Base-by-base conservation (phyloP, 1,284 basidiomycete species). In the Retiboletus flavoniger region DNA sequence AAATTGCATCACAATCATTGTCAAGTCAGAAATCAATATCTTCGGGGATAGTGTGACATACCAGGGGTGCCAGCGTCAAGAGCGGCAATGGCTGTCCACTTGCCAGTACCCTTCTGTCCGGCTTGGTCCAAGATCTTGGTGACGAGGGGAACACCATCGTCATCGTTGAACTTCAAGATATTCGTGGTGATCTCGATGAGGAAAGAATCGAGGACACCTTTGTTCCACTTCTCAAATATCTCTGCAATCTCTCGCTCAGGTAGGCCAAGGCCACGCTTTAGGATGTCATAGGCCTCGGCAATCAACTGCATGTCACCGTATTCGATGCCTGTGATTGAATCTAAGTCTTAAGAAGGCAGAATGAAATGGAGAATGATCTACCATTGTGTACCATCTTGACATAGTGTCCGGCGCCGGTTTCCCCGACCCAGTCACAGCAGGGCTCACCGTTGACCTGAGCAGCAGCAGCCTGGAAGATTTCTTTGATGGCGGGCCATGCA, bases 301-400 rank as follows among this genome's bases (percentile, higher is more conserved):
- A 99, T 99, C 72, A 99, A 81, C 77, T 99, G 97, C 97, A 99
- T 99, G 79, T 99, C 97, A 76, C 97, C 97, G 76, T 99, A 99
- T 76, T 98, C 95, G 74, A 98, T 98, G 80, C 94, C 89, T 91
- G 46, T 0, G 16, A 47, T 45, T 11, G 26, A 36, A 31, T 13
- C 21, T 54, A 46, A 63, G 56, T 47, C 28, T 29, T 41, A 38
- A 59, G n/a, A 58, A 57, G 48, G 47, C 32, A 55, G 47, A 56
- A 56, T 44, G 55, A 36, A 38, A 52, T 14, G 48, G 36, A 28
- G 31, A 58, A 50, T 40, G 51, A 62, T 69, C 73, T 76, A 87
- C 93, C 95, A 69, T 98, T 98, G 84, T 98, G 97, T 60, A 99
- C 97, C 96, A 98, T 95, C 84, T 97, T 98, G 73, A 95, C 91